Evolutionary conservation across 305 asterid genomes (phyloP).

Genomic region (Fraxinus xanthoxyloides): DNA sequence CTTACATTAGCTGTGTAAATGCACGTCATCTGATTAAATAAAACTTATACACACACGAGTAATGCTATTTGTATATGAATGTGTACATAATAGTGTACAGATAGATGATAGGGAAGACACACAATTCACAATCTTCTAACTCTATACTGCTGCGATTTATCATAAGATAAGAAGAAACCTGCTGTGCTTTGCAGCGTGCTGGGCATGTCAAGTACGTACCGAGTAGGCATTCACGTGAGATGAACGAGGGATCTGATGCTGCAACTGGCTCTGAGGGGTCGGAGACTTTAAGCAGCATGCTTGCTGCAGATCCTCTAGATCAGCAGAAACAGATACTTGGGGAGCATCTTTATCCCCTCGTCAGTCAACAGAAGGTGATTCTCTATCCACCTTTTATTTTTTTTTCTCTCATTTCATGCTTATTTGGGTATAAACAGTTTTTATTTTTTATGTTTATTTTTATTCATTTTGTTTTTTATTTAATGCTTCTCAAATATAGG

Average conservation of each 20-base stretch:
- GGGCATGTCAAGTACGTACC: constrained; percentile 27
- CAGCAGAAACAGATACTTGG: constrained; percentile 77
- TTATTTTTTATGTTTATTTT: not conserved
- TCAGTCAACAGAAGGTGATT: constrained; percentile 60
- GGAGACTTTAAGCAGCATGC: constrained; percentile 63
- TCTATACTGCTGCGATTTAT: not conserved
- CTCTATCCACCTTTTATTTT: not conserved
- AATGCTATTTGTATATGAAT: too few relatives aligned
- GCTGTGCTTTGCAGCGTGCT: constrained; percentile 33
- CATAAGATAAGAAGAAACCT: not conserved
- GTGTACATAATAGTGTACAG: too few relatives aligned
- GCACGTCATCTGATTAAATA: not conserved
- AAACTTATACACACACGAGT: not conserved
- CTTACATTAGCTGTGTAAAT: not conserved
- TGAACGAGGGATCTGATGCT: constrained; percentile 30
- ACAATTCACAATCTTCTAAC: not conserved
- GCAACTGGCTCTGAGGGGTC: constrained; percentile 47
- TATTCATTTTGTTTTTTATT: not conserved
- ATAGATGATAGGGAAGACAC: too few relatives aligned
- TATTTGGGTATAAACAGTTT: not conserved
- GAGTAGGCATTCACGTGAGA: constrained; percentile 24
- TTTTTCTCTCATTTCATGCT: not conserved
- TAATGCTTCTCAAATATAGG: not conserved
- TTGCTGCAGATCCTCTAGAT: constrained; percentile 63
- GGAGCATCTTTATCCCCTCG: constrained; percentile 77